phyloP scores from a whole-genome alignment of 164 flowering plant species.

The Stephania cephalantha region DNA sequence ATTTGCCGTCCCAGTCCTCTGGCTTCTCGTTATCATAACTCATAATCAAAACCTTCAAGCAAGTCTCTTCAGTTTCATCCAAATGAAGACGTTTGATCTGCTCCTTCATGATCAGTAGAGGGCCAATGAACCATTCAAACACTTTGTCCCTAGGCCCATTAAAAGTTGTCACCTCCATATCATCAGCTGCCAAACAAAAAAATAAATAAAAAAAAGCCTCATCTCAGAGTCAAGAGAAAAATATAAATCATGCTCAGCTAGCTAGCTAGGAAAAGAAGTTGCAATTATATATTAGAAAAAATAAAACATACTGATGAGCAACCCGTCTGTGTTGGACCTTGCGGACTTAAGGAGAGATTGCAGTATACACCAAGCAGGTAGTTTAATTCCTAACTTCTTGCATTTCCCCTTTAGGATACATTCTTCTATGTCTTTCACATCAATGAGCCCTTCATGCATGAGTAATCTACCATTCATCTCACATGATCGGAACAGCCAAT shows the following conservation, averaged over 20 bases:
- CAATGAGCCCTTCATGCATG: constrained; percentile 58
- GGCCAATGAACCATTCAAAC: constrained; percentile 80
- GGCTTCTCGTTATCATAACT: constrained; percentile 46
- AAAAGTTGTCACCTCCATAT: constrained; percentile 42
- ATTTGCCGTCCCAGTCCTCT: constrained; percentile 66
- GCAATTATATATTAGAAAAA: background rate
- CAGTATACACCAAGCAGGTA: constrained; percentile 79
- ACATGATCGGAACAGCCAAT: constrained; percentile 77
- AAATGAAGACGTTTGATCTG: constrained; percentile 64
- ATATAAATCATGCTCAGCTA: background rate
- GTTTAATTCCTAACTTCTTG: constrained; percentile 53
- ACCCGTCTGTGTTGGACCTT: constrained; percentile 58
- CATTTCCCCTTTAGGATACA: constrained; percentile 65
- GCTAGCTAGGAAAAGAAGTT: background rate
- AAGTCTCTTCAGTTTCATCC: constrained; percentile 55
- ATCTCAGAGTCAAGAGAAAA: background rate
- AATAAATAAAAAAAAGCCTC: constrained; percentile 11
- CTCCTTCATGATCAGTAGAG: constrained; percentile 76
- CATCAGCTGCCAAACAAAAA: constrained; percentile 44
- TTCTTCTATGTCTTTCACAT: constrained; percentile 53
- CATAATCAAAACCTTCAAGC: constrained; percentile 51
- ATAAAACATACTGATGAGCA: constrained; percentile 53
- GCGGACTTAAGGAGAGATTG: constrained; percentile 73
- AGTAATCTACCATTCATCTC: constrained; percentile 69
- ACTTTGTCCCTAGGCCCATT: constrained; percentile 69